Evolutionary conservation across 176 grass and related monocot genomes (phyloP), one percentile per base, ranked within the genome.

Genomic region (Cocos nucifera): DNA sequence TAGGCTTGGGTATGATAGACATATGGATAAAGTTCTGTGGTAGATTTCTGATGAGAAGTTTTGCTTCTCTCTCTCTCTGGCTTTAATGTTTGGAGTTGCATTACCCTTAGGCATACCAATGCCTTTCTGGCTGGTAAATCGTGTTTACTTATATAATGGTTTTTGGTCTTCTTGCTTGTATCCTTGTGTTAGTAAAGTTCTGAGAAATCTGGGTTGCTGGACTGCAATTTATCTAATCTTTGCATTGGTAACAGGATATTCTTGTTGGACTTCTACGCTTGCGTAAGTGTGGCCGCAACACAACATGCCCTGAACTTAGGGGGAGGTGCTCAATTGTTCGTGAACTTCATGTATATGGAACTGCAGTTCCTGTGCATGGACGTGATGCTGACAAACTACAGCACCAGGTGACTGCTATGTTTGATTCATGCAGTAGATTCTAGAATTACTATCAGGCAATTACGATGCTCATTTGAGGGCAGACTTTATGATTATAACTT

Each of bases 301-400:
- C 82, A 85, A 92, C 87, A 65, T 83, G 93, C 64, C 81, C 93
- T 65, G 93, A 98, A 81, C 93, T 98, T 4, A 23, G 53, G 49
- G 87, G 93, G 57, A 88, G 76, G 74, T 98, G 93, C 67, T 98
- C 93, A 21, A 98, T 98, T 78, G 76, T 98, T 52, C 87, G 93
- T 9, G 87, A 98, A 73, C 88, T 98, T 69, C 93, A 98, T 80
- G 87, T 98, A 6, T 98, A 98, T 65, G 93, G 93, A 80, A 98
- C 93, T 30, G 93, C 93, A 22, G 93, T 98, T 58, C 93, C 93
- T 61, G 93, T 98, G 22, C 93, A 98, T 59, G 93, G 87, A 57
- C 84, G 87, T 57, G 93, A 92, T 73, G 48, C 79, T 9, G 87
- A 83, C 51, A 98, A 98, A 61, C 73, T 92, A 15, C 93, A 98